Conservation (phyloP, 1,139 yeast species). For the Yamadazyma kanchanaburiensis region DNA sequence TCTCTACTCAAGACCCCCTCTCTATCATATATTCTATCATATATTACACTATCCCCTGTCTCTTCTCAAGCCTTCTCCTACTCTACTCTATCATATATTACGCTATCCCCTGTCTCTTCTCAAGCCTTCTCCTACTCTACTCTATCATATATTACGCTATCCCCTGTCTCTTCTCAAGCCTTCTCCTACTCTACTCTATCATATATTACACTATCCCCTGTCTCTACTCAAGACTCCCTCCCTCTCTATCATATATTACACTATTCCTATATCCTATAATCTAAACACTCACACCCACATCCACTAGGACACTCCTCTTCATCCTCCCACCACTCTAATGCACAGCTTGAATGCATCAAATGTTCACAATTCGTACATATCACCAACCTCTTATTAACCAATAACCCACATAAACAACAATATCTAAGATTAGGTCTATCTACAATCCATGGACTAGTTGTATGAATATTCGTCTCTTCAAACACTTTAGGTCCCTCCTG, state of each 20-base stretch:
- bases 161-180: too few relatives aligned
- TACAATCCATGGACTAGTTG: slow-evolving; percentile 39
- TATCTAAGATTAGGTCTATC: slow-evolving; percentile 26
- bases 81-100: too few relatives aligned
- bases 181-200: too few relatives aligned
- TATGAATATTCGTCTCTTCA: slow-evolving; percentile 23
- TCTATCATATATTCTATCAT: too few relatives aligned
- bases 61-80: too few relatives aligned
- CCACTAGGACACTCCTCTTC: slow-evolving; percentile 76
- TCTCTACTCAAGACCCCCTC: slow-evolving; percentile 1
- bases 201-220: too few relatives aligned
- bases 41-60: too few relatives aligned
- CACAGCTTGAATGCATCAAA: slow-evolving; percentile 74
- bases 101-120: too few relatives aligned
- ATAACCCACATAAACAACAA: slow-evolving; percentile 66
- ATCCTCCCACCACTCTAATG: slow-evolving; percentile 72
- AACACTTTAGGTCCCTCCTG: slow-evolving; percentile 5
- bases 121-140: too few relatives aligned
- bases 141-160: too few relatives aligned
- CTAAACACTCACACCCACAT: slow-evolving; percentile 78
- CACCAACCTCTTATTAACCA: slow-evolving; percentile 56
- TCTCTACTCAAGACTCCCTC: too few relatives aligned
- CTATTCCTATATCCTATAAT: slow-evolving; percentile 17
- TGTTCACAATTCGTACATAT: slow-evolving; percentile 78
- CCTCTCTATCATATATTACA: too few relatives aligned